These are phyloP conservation scores for Gnomoniopsis smithogilvyi DNA, from an alignment of 2,329 filamentous ascomycete genomes.

Conservation along the genomic window DNA sequence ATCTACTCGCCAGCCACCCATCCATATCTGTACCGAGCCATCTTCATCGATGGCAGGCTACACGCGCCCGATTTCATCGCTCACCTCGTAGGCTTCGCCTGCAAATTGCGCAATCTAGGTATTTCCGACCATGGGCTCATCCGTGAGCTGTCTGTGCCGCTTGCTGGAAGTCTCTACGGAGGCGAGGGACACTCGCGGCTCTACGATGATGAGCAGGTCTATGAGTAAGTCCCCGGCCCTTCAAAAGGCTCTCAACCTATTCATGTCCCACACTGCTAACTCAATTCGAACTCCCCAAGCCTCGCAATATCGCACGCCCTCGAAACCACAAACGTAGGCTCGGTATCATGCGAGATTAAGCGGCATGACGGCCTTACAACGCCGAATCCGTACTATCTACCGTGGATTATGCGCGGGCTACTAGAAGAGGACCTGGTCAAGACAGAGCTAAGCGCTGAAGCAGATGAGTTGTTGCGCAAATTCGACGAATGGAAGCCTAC, in stretches of 20 bases:
- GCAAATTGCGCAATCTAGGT: slow-evolving; percentile 91
- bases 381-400: slow-evolving; percentile 84
- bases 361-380: slow-evolving; percentile 48
- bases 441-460: slow-evolving; percentile 74
- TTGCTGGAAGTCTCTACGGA: slow-evolving; percentile 86
- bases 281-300: slow-evolving; percentile 26
- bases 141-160: slow-evolving; percentile 79
- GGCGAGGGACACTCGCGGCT: slow-evolving; percentile 92
- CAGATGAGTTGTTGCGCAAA: slow-evolving; percentile 72
- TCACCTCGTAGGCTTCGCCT: slow-evolving; percentile 85
- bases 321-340: slow-evolving; percentile 60
- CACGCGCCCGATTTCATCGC: slow-evolving; percentile 93
- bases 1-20: slow-evolving; percentile 83
- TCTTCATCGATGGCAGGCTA: slow-evolving; percentile 89
- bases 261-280: no score
- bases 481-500: slow-evolving; percentile 93
- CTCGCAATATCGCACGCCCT: slow-evolving; percentile 71
- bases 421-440: slow-evolving; percentile 90
- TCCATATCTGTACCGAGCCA: slow-evolving; percentile 91
- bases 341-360: slow-evolving; percentile 47
- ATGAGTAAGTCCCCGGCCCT: slow-evolving; percentile 54
- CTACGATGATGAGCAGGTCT: slow-evolving; percentile 86
- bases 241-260: slow-evolving; percentile 7
- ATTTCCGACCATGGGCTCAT: slow-evolving; percentile 91
- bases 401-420: slow-evolving; percentile 92